Evolutionary conservation across 164 flowering plant genomes (phyloP).

Genomic region (Platanus orientalis): DNA sequence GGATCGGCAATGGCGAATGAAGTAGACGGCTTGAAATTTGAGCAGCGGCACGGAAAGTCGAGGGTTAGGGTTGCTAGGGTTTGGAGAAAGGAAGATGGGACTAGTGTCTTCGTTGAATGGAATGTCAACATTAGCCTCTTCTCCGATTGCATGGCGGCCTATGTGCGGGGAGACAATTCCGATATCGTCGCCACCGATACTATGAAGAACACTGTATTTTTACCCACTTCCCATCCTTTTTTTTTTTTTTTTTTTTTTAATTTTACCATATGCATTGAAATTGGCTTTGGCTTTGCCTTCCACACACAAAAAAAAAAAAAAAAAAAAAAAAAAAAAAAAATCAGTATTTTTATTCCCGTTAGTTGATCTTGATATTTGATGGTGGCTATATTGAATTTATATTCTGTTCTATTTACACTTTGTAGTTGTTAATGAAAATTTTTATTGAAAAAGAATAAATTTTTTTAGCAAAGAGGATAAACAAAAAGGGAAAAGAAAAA

Average conservation of each 20-base stretch:
- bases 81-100: constrained; percentile 58
- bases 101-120: constrained; percentile 77
- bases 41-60: constrained; percentile 87
- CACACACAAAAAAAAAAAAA: too few species aligned
- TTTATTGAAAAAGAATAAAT: too few species aligned
- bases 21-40: constrained; percentile 43
- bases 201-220: constrained; percentile 85
- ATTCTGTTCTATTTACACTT: too few species aligned
- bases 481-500: too few species aligned
- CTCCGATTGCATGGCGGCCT: constrained; percentile 72
- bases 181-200: constrained; percentile 95
- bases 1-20: constrained; percentile 31
- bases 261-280: not conserved
- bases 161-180: constrained; percentile 70
- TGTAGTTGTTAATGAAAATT: too few species aligned
- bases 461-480: too few species aligned
- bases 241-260: not conserved
- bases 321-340: too few species aligned
- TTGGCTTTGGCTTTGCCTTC: too few species aligned
- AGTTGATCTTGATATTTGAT: too few species aligned
- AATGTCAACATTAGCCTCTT: constrained; percentile 63
- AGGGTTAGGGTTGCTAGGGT: constrained; percentile 86
- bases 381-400: too few species aligned
- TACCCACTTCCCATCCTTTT: not conserved
- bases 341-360: too few species aligned